A percentile compares a stretch with the other conserved stretches of the same genome.
These are phyloP conservation scores for Irpex lacteus DNA, from an alignment of 1,284 basidiomycete genomes.

Conservation along the genomic window DNA sequence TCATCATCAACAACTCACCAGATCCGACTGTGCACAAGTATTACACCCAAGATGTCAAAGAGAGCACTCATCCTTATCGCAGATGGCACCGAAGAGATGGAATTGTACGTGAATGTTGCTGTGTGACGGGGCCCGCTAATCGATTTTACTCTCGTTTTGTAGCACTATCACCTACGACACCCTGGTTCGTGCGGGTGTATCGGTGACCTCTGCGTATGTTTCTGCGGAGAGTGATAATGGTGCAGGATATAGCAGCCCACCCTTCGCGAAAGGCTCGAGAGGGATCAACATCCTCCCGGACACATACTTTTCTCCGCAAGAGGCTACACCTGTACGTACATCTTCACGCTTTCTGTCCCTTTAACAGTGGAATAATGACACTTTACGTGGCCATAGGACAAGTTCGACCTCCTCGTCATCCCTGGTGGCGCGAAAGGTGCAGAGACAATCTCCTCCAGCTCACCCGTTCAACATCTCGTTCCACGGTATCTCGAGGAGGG, in stretches of 20 bases:
- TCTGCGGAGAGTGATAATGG: slow-evolving; percentile 28
- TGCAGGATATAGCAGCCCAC: slow-evolving; percentile 22
- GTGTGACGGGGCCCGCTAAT: not conserved
- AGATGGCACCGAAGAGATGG: slow-evolving; percentile 90
- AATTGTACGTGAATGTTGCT: slow-evolving; percentile 54
- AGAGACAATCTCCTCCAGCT: slow-evolving; percentile 62
- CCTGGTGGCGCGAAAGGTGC: slow-evolving; percentile 84
- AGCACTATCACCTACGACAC: slow-evolving; percentile 81
- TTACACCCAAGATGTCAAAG: not conserved
- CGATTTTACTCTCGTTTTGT: slow-evolving; percentile 6
- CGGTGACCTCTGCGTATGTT: slow-evolving; percentile 64
- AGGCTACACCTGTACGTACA: slow-evolving; percentile 21
- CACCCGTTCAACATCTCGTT: slow-evolving; percentile 64
- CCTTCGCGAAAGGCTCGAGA: slow-evolving; percentile 63
- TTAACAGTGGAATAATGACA: no score
- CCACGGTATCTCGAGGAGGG: slow-evolving; percentile 54
- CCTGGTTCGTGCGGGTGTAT: slow-evolving; percentile 70
- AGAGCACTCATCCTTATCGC: slow-evolving; percentile 78
- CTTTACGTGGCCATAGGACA: slow-evolving; percentile 36
- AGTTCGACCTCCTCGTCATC: slow-evolving; percentile 69
- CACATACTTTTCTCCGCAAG: slow-evolving; percentile 44
- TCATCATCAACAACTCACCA: not conserved
- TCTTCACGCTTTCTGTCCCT: no score
- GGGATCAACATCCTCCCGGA: slow-evolving; percentile 77
- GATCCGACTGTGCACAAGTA: not conserved